Conservation (phyloP, 2,329 filamentous ascomycete species). For the Tolypocladium album region DNA sequence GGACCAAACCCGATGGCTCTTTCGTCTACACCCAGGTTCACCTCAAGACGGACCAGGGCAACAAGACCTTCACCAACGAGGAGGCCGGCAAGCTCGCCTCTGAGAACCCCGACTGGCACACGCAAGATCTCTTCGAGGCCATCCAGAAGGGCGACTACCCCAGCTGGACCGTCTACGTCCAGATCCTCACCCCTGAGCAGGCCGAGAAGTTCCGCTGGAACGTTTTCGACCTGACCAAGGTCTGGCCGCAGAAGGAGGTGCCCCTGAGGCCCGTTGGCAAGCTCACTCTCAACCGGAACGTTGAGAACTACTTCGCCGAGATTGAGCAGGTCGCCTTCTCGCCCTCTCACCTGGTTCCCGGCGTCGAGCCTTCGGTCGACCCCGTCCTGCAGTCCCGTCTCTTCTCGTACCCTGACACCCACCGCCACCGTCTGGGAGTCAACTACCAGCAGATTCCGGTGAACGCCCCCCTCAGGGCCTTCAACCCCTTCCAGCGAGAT, state of each 20-base stretch:
- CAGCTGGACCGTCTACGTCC: conserved; percentile 53
- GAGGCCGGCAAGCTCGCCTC: conserved; percentile 43
- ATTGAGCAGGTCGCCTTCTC: conserved; percentile 59
- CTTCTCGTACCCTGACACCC: conserved; percentile 52
- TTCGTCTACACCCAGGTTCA: conserved; percentile 59
- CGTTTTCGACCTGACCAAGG: conserved; percentile 59
- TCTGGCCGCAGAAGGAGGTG: conserved; percentile 54
- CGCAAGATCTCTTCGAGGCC: conserved; percentile 52
- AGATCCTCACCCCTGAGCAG: conserved; percentile 51
- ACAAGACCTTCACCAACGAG: conserved; percentile 46
- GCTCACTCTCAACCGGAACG: conserved; percentile 54
- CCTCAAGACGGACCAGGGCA: conserved; percentile 52
- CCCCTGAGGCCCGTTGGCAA: conserved; percentile 51
- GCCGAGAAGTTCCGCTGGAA: conserved; percentile 51
- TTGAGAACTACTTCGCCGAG: conserved; percentile 58
- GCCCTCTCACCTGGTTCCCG: conserved; percentile 53
- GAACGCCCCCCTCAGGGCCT: conserved; percentile 43
- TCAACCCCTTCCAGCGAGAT: conserved; percentile 64
- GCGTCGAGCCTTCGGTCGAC: conserved; percentile 51
- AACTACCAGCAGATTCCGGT: conserved; percentile 57
- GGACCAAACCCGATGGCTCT: conserved; percentile 52
- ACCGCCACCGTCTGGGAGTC: conserved; percentile 50
- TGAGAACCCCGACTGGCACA: conserved; percentile 51
- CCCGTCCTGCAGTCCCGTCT: conserved; percentile 50
- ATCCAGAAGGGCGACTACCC: conserved; percentile 51